A percentile compares a stretch with the other conserved stretches of the same genome.
phyloP scores from a whole-genome alignment of 176 grass and related monocot species.

The Ampelocalamus luodianensis region DNA sequence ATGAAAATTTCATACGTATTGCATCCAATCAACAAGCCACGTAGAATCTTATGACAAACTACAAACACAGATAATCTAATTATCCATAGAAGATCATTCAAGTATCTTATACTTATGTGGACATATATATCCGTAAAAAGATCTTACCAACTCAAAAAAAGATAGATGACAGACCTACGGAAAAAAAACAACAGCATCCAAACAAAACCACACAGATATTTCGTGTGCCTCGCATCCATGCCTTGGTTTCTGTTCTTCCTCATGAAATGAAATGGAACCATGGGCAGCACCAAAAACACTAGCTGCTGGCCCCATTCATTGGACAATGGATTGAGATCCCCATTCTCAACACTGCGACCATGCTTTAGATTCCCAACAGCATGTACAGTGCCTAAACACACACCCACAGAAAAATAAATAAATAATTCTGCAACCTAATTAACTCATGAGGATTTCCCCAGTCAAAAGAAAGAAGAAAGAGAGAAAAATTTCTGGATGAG shows the following conservation, averaged over 20 bases:
- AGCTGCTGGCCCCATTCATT: too few relatives aligned
- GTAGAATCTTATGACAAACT: too few relatives aligned
- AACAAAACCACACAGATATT: neutral
- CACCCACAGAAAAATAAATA: neutral
- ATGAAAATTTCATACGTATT: too few relatives aligned
- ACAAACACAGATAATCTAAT: too few relatives aligned
- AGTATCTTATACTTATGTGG: too few relatives aligned
- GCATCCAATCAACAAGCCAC: too few relatives aligned
- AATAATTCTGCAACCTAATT: neutral
- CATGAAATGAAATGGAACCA: neutral
- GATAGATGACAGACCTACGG: too few relatives aligned
- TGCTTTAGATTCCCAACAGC: neutral
- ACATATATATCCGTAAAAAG: too few relatives aligned
- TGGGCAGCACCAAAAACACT: neutral
- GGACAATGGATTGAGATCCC: slow-evolving; percentile 10
- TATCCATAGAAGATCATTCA: too few relatives aligned
- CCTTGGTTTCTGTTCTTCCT: neutral
- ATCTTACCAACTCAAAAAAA: too few relatives aligned
- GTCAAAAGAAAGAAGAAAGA: neutral
- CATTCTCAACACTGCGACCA: neutral
- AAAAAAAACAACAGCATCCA: neutral
- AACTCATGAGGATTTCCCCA: neutral
- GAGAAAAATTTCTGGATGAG: neutral
- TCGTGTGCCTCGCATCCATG: neutral
- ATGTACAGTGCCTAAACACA: too few relatives aligned